Base-by-base conservation (phyloP, 1,284 basidiomycete genomes). In the Trichosporon asahii region DNA sequence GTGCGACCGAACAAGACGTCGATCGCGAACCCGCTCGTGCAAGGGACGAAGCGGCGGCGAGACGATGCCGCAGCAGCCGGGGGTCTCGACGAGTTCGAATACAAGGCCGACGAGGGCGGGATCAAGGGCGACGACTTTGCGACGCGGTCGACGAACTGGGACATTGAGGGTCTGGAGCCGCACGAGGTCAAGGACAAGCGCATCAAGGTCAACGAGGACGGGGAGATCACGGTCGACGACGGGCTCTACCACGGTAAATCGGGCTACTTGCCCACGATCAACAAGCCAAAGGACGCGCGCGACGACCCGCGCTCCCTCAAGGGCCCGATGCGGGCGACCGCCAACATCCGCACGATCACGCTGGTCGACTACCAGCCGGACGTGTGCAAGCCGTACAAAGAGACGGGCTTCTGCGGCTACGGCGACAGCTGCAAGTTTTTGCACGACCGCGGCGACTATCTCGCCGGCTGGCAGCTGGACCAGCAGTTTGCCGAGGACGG, bases 301-400 rank as follows among this genome's bases (percentile, higher is more conserved):
- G 83, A 92, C 14, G 93, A 93, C 25, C 93, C 92, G 81, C 91
- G 94, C 61, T 93, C 95, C 91, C 88, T 92, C 64, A 88, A 93
- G 6, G 94, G 93, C 0, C 94, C 94, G 57, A 92, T 95, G 79
- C 85, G 91, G 68, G 85, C 86, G 70, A 88, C 89, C 8, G 91
- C 86, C 77, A 98, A 96, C 70, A 95, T 99, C 75, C 88, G 94
- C 69, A 95, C 93, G 1, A 95, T 98, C 67, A 98, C 96, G 0
- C 90, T 98, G 69, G 88, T 94, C 65, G 97, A 99, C 85, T 99
- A 98, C 84, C 97, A 99, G 84, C 96, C 97, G 2, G 96, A 98
- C 79, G 93, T 98, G 23, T 99, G 97, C 85, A 99, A 99, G 83
- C 95, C 98, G 84, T 99, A 99, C 85, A 98, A 98, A 89, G 96